Base-by-base conservation (phyloP, 352 stramenopile species). In the Bremia lactucae region DNA sequence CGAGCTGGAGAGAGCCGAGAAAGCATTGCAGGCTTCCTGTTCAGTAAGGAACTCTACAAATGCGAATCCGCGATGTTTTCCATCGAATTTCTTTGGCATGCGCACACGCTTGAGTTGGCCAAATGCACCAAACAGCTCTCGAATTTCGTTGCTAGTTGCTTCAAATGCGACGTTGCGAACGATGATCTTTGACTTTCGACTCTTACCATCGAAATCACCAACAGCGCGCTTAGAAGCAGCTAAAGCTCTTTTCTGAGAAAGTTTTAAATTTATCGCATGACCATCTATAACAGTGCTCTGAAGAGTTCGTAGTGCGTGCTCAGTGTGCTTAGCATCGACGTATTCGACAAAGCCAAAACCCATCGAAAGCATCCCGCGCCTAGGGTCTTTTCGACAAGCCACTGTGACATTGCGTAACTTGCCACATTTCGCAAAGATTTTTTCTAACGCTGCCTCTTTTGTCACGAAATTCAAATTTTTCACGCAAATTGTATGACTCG, bases 281-380 rank as follows among this genome's bases (percentile, higher is more conserved):
- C 90, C 94, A 64, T 98, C 94, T 14, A 99, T 58, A 7, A 97
- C 67, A 16, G 76, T 94, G 35, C 68, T 60, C 31, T 93, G 81
- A 20, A 92, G 60, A 29, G 55, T 61, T 46, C 74, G 52, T 24
- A 94, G 63, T 9, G 92, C 94, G 31, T 82, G 83, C 20, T 92
- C 77, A 6, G 87, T 94, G 36, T 86, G 48, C 36, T 87, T 86
- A 45, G 82, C 63, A 31, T 91, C 83, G 14, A 71, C 59, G 59
- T 97, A 98, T 72, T 99, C 96, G 31, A 99, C 92, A 72, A 99
- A 99, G n/a, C 96, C 96, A 73, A 97, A 99, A 19, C 96, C 96
- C 88, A 98, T 98, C 13, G 91, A 98, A 26, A 98, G 59, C 55
- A 87, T 63, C 4, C 70, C 62, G 26, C 67, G 65, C 63, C 91